phyloP scores from a whole-genome alignment of 2,329 filamentous ascomycete genomes.

The Ascocoryne sarcoides region DNA sequence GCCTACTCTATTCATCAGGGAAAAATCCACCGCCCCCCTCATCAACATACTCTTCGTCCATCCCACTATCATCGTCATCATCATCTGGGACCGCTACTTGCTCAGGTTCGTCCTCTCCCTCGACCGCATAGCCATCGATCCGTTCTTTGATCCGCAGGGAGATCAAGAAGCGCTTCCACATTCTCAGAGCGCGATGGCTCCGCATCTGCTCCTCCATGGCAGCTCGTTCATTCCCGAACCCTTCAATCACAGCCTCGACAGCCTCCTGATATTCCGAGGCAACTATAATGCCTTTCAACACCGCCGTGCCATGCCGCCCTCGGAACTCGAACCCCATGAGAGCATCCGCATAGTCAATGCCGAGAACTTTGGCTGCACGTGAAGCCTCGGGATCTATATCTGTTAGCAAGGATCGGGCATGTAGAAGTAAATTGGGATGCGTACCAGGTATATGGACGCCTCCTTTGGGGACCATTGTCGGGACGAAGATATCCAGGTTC shows the following conservation, averaged over 20 bases:
- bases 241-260: conserved; percentile 58
- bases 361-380: conserved; percentile 64
- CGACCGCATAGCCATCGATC: conserved; percentile 31
- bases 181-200: conserved; percentile 50
- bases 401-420: conserved; percentile 15
- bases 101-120: conserved; percentile 44
- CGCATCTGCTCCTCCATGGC: conserved; percentile 56
- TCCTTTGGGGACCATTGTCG: conserved; percentile 80
- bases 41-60: conserved; percentile 1
- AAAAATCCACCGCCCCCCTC: not conserved
- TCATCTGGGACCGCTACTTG: conserved; percentile 18
- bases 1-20: not conserved
- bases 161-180: conserved; percentile 72
- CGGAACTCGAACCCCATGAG: conserved; percentile 86
- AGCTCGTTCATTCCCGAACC: conserved; percentile 56
- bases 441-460: conserved; percentile 63
- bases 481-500: conserved; percentile 89
- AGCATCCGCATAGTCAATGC: conserved; percentile 80
- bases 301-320: conserved; percentile 76
- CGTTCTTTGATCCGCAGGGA: conserved; percentile 46
- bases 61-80: conserved; percentile 20
- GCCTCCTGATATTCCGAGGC: conserved; percentile 64
- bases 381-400: conserved; percentile 47
- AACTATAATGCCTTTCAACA: conserved; percentile 70
- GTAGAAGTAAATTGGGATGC: conserved; percentile 2